These are phyloP conservation scores for Ganoderma lucidum DNA, from an alignment of 1,284 basidiomycete species.

Conservation along the genomic window DNA sequence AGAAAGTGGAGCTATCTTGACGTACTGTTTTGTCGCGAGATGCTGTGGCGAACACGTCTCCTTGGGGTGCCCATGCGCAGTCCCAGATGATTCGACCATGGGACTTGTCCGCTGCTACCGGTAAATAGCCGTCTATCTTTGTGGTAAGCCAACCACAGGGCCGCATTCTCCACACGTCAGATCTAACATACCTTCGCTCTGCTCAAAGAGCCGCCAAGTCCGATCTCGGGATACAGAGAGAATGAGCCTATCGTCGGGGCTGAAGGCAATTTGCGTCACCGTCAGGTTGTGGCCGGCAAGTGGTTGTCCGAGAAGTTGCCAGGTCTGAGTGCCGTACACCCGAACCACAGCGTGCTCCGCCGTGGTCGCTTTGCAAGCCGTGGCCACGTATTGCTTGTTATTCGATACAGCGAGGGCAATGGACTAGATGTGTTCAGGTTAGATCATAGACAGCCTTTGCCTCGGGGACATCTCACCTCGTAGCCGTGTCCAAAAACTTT, in stretches of 20 bases:
- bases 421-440: constrained; percentile 54
- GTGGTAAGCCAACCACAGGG: not conserved
- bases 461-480: constrained; percentile 63
- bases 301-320: constrained; percentile 74
- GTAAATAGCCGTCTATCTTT: constrained; percentile 58
- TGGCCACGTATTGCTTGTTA: constrained; percentile 80
- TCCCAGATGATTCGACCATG: constrained; percentile 98
- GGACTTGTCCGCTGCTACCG: constrained; percentile 78
- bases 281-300: constrained; percentile 89
- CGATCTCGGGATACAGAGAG: constrained; percentile 92
- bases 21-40: constrained; percentile 94
- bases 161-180: not conserved
- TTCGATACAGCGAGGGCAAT: constrained; percentile 81
- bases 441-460: too few species aligned
- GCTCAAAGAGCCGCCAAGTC: constrained; percentile 88
- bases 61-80: constrained; percentile 82
- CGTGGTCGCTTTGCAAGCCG: constrained; percentile 89
- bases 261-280: constrained; percentile 91
- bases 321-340: constrained; percentile 78
- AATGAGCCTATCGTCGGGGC: constrained; percentile 80
- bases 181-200: constrained; percentile 47
- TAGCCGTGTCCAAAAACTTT: constrained; percentile 99
- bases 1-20: not conserved
- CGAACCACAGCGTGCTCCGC: constrained; percentile 91
- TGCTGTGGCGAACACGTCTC: constrained; percentile 88